These are phyloP conservation scores for Nakazawaea pomicola DNA, from an alignment of 805 yeast species.

Conservation along the genomic window DNA sequence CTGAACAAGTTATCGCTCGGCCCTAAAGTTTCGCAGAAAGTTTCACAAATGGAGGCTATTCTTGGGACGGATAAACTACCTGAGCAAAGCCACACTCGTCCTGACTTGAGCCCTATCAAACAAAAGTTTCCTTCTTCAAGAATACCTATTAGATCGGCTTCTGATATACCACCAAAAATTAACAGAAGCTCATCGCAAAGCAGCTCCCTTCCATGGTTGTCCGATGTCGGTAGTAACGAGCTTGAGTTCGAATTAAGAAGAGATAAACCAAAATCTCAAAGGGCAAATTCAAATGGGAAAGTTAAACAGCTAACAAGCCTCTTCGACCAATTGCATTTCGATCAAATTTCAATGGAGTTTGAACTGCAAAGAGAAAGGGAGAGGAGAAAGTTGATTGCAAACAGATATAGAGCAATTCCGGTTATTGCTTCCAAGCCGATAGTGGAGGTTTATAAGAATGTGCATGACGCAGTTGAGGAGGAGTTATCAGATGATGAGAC, in stretches of 20 bases:
- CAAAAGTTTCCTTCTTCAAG: not conserved
- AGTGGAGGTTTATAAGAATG: constrained; percentile 85
- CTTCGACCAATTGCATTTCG: constrained; percentile 73
- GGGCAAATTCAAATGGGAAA: constrained; percentile 25
- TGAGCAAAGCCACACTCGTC: not conserved
- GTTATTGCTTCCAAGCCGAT: constrained; percentile 76
- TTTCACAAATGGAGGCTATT: constrained; percentile 17
- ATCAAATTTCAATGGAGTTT: constrained; percentile 77
- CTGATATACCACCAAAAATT: not conserved
- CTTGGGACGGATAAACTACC: not conserved
- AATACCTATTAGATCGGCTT: not conserved
- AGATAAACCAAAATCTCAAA: not conserved
- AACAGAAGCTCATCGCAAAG: too few species aligned
- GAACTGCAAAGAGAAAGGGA: constrained; percentile 83
- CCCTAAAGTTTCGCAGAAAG: constrained; percentile 14
- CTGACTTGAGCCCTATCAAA: constrained; percentile 1
- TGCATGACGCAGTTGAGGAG: constrained; percentile 76
- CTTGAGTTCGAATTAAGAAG: constrained; percentile 5
- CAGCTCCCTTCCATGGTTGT: too few species aligned
- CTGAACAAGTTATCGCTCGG: not conserved
- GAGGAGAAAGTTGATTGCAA: constrained; percentile 50
- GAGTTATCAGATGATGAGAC: constrained; percentile 35
- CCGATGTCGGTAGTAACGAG: too few species aligned
- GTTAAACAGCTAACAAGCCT: constrained; percentile 64
- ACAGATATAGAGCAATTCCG: constrained; percentile 64